phyloP scores from a whole-genome alignment of 305 asterid genomes.

The Fraxinus dipetala region DNA sequence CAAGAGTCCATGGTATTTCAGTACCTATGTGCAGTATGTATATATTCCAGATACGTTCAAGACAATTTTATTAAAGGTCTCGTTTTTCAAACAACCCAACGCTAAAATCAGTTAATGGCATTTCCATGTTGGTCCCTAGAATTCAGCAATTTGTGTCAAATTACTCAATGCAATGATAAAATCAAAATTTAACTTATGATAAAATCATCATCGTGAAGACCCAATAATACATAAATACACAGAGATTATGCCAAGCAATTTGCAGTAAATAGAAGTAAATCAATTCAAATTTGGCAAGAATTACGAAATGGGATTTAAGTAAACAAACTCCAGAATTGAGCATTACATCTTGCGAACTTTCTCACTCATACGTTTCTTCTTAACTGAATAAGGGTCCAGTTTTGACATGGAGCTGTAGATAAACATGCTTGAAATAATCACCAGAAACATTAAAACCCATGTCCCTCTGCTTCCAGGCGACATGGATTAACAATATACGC shows the following conservation, averaged over 20 bases:
- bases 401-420: conserved; percentile 35
- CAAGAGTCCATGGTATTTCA: not conserved
- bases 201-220: not conserved
- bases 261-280: not conserved
- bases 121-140: conserved; percentile 1
- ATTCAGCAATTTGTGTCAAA: conserved; percentile 16
- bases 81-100: conserved; percentile 10
- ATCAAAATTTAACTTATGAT: not conserved
- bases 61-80: not conserved
- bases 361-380: conserved; percentile 75
- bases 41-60: not conserved
- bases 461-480: conserved; percentile 36
- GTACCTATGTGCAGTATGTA: not conserved
- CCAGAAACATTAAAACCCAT: conserved; percentile 44
- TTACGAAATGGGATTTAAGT: not conserved
- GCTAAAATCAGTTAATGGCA: conserved; percentile 1
- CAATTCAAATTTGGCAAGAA: conserved; percentile 3
- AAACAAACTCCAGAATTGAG: not conserved
- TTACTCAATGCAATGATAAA: conserved; percentile 13
- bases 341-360: conserved; percentile 83
- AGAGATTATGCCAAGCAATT: not conserved
- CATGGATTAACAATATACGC: conserved; percentile 33
- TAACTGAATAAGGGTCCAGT: conserved; percentile 56
- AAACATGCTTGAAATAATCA: conserved; percentile 38
- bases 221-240: not conserved